Evolutionary conservation across 495 filamentous ascomycete genomes (phyloP).

Genomic region (Aspergillus coremiiformis): DNA sequence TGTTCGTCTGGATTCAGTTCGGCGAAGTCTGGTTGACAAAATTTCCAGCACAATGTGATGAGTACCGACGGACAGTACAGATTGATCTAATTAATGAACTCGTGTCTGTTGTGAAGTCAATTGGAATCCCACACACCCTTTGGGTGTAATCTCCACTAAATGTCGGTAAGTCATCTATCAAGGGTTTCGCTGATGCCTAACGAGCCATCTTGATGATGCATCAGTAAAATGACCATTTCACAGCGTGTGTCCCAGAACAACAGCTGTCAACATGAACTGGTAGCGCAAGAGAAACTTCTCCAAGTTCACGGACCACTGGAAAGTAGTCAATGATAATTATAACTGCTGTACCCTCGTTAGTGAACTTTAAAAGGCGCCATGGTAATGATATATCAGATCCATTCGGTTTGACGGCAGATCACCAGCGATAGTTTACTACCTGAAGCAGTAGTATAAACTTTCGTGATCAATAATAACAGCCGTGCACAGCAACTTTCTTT

Average conservation of each 20-base stretch:
- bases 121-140: background rate
- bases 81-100: background rate
- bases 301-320: background rate
- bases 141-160: background rate
- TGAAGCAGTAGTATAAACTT: background rate
- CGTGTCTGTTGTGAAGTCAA: background rate
- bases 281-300: background rate
- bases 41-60: background rate
- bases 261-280: background rate
- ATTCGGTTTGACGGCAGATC: background rate
- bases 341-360: background rate
- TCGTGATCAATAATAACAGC: background rate
- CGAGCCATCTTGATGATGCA: background rate
- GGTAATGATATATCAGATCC: slow-evolving; percentile 3
- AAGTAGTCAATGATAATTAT: too few relatives aligned
- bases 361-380: background rate
- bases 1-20: background rate
- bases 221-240: background rate
- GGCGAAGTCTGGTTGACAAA: background rate
- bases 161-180: background rate
- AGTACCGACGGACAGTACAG: background rate
- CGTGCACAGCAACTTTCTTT: too few relatives aligned
- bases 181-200: background rate
- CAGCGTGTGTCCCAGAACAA: background rate
- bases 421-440: background rate